Percentiles rank a stretch among this genome's conserved stretches.
Conservation (phyloP, 306 rosid species). For the Canavalia ensiformis region DNA sequence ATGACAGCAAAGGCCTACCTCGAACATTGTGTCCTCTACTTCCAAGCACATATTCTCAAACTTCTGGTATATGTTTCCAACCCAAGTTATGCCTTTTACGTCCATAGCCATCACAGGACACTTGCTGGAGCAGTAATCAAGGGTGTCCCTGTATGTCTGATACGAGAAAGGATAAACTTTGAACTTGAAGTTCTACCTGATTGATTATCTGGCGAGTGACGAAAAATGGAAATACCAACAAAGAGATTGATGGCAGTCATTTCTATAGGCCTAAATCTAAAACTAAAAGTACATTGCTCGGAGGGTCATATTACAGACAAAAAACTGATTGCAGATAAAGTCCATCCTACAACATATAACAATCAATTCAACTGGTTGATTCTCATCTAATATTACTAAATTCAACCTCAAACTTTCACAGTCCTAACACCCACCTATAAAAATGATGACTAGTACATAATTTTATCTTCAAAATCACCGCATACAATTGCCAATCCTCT, state of each 20-base stretch:
- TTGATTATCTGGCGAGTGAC: constrained; percentile 54
- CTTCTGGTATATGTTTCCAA: constrained; percentile 73
- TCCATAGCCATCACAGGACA: constrained; percentile 61
- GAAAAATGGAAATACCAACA: not conserved
- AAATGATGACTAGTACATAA: constrained; percentile 14
- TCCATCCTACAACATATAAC: constrained; percentile 25
- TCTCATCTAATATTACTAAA: constrained; percentile 16
- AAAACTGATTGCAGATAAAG: constrained; percentile 22
- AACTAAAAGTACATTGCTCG: constrained; percentile 27
- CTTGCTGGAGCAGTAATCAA: constrained; percentile 37
- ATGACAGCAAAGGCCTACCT: constrained; percentile 61
- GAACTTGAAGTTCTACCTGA: constrained; percentile 45
- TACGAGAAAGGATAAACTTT: constrained; percentile 21
- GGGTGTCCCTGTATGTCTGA: constrained; percentile 38
- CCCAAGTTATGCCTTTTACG: constrained; percentile 77
- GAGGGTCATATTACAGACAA: constrained; percentile 14
- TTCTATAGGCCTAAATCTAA: not conserved
- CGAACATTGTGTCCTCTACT: constrained; percentile 73
- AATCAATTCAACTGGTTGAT: constrained; percentile 18
- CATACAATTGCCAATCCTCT: constrained; percentile 22
- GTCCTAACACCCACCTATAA: constrained; percentile 34
- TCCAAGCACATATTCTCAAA: constrained; percentile 88
- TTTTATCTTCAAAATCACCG: constrained; percentile 13
- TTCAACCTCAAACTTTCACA: constrained; percentile 25
- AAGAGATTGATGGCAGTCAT: constrained; percentile 9